Percentiles rank a stretch among this genome's conserved stretches.
phyloP scores from a whole-genome alignment of 2,329 filamentous ascomycete genomes.

The Ceratocystiopsis minuta region DNA sequence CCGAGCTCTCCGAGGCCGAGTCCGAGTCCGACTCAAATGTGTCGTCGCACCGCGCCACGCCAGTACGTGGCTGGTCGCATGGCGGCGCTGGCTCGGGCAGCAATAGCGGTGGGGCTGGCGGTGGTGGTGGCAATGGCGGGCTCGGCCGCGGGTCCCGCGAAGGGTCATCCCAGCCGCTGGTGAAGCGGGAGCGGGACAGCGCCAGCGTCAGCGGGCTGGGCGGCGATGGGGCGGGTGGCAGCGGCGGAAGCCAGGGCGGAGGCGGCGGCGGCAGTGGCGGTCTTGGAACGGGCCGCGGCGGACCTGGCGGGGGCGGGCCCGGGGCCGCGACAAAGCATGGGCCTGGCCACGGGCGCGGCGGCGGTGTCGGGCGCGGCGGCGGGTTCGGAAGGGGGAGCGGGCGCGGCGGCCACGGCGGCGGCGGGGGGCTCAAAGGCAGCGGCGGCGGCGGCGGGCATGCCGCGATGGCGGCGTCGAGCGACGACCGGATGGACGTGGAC shows the following conservation, averaged over 20 bases:
- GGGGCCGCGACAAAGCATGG: conserved; percentile 4
- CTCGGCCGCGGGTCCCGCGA: no score
- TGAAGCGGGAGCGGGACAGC: conserved; percentile 6
- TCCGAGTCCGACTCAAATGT: conserved; percentile 35
- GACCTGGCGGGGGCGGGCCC: not conserved
- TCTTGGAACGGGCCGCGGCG: not conserved
- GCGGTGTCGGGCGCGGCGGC: no score
- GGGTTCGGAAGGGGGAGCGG: no score
- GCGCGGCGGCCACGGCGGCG: not conserved
- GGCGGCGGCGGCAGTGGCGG: not conserved
- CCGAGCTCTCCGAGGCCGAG: conserved; percentile 46
- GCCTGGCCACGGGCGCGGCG: not conserved
- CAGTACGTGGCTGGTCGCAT: conserved; percentile 14
- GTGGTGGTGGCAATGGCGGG: no score
- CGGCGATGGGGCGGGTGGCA: conserved; percentile 1
- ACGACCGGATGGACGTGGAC: conserved; percentile 36
- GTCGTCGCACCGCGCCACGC: conserved; percentile 23
- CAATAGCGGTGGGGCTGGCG: no score
- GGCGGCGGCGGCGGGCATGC: no score
- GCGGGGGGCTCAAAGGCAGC: not conserved
- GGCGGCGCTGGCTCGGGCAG: conserved; percentile 1
- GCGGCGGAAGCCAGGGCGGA: not conserved
- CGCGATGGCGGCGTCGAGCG: conserved; percentile 16
- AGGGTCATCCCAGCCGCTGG: conserved; percentile 1
- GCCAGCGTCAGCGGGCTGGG: no score